Percentiles rank a stretch among this genome's conserved stretches.
Conservation (phyloP, 345 rosid species). For the Hirschfeldia incana region DNA sequence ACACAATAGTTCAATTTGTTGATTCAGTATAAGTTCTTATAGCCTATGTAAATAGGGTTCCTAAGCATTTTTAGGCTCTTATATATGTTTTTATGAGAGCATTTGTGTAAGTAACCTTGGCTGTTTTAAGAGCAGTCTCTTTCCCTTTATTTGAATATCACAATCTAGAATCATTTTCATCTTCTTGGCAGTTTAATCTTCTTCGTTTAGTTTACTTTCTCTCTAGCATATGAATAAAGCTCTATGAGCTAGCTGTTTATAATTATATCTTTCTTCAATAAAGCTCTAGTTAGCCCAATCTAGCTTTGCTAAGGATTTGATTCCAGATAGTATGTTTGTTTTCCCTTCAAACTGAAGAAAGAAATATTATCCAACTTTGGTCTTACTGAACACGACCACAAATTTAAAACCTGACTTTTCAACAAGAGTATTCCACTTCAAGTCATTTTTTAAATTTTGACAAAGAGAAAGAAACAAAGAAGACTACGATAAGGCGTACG, state of each 20-base stretch:
- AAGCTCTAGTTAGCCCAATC: no score
- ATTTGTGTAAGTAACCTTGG: not conserved
- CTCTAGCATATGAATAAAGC: not conserved
- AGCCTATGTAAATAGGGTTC: not conserved
- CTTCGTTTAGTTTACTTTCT: not conserved
- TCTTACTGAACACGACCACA: conserved; percentile 11
- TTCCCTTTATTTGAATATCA: not conserved
- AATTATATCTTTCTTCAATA: no score
- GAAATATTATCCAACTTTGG: not conserved
- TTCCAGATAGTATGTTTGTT: not conserved
- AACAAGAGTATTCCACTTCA: conserved; percentile 1
- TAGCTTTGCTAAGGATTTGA: not conserved
- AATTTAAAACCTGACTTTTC: not conserved
- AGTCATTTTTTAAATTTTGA: conserved; percentile 6
- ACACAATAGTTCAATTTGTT: not conserved
- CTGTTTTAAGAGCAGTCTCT: not conserved
- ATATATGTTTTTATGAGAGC: not conserved
- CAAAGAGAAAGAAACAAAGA: not conserved
- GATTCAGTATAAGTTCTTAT: not conserved
- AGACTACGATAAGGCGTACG: not conserved
- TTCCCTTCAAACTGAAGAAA: not conserved
- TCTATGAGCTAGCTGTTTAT: not conserved
- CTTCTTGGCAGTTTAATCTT: not conserved
- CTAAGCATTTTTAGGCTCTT: not conserved
- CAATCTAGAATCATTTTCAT: not conserved